A percentile compares a stretch with the other conserved stretches of the same genome.
Conservation (phyloP, 1,284 basidiomycete genomes). For the Cryptococcus depauperatus region DNA sequence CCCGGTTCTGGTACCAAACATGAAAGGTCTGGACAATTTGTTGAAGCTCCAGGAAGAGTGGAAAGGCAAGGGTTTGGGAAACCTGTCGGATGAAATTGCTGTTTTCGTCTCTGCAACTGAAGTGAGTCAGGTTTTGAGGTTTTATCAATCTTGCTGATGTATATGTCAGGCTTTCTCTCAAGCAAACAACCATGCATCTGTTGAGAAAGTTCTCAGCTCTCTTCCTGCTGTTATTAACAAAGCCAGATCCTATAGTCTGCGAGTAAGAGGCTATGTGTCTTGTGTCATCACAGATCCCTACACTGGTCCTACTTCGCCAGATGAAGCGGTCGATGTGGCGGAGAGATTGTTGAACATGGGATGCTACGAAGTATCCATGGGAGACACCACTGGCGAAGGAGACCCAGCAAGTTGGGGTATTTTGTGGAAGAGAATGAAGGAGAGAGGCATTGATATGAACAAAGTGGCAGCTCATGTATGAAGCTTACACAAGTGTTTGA, state of each 20-base stretch:
- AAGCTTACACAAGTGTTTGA: not conserved
- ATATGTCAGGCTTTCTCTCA: constrained; percentile 56
- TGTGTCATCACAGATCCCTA: constrained; percentile 76
- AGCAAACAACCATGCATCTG: constrained; percentile 75
- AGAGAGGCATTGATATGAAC: constrained; percentile 54
- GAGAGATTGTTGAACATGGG: constrained; percentile 75
- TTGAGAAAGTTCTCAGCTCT: constrained; percentile 62
- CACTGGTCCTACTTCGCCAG: constrained; percentile 60
- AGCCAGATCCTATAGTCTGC: constrained; percentile 58
- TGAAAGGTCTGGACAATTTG: constrained; percentile 64
- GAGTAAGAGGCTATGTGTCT: constrained; percentile 80
- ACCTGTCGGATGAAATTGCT: constrained; percentile 69
- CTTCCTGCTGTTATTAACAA: constrained; percentile 57
- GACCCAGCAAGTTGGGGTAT: constrained; percentile 60
- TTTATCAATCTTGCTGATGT: not conserved
- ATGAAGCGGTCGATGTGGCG: constrained; percentile 61
- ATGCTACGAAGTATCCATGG: constrained; percentile 85
- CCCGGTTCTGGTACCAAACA: constrained; percentile 79
- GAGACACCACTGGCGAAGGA: constrained; percentile 85
- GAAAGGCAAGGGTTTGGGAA: constrained; percentile 11
- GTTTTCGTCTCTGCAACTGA: constrained; percentile 87
- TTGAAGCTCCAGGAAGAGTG: constrained; percentile 44
- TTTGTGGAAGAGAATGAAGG: constrained; percentile 62
- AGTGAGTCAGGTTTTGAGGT: constrained; percentile 14
- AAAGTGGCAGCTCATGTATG: constrained; percentile 51